Conservation (phyloP, 305 asterid genomes). For the Solanum chacoense region DNA sequence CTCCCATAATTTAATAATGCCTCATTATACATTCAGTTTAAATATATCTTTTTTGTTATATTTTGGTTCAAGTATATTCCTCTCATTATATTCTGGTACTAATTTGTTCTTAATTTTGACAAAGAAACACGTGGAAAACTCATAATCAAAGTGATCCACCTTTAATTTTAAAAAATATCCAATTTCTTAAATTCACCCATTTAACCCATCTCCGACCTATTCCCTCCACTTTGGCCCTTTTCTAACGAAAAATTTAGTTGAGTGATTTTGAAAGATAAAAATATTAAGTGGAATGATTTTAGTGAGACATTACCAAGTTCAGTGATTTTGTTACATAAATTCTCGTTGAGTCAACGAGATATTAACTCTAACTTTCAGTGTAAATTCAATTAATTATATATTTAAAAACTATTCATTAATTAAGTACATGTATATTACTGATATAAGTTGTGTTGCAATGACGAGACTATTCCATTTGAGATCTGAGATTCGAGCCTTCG, state of each 20-base stretch:
- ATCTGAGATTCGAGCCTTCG: too few species aligned
- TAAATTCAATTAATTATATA: neutral
- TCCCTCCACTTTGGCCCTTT: neutral
- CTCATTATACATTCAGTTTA: neutral
- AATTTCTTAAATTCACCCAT: neutral
- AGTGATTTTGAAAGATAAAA: neutral
- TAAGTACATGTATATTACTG: neutral
- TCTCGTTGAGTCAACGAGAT: neutral
- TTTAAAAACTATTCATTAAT: neutral
- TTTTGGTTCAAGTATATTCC: neutral
- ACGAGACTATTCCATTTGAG: neutral
- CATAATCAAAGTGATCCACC: neutral
- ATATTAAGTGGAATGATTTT: neutral
- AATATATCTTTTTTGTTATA: neutral
- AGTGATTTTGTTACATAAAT: neutral
- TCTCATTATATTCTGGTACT: neutral
- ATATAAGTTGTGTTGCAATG: neutral
- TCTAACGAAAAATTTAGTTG: neutral
- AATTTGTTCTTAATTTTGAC: neutral
- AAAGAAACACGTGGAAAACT: neutral
- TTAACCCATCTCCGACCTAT: neutral
- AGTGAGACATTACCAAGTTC: neutral
- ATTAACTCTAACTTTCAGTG: neutral
- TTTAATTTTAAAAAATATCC: neutral
- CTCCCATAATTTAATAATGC: too few species aligned